These are phyloP conservation scores for Beverwykella pulmonaria DNA, from an alignment of 495 filamentous ascomycete genomes.

Conservation along the genomic window DNA sequence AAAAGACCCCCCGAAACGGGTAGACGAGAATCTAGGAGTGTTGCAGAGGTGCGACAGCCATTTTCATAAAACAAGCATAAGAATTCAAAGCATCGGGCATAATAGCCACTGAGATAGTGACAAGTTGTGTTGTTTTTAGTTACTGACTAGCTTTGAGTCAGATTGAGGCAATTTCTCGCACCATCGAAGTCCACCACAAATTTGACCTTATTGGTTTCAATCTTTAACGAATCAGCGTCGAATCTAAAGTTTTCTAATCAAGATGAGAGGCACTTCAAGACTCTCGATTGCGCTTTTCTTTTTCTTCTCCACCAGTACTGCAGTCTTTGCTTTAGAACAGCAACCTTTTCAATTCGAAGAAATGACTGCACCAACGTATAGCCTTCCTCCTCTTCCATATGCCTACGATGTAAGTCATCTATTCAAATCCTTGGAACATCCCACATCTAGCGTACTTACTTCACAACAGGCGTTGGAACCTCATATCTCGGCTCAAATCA, in stretches of 20 bases:
- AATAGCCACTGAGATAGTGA: no score
- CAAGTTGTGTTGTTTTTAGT: neutral
- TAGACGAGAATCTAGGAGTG: no score
- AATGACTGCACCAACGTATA: constrained; percentile 34
- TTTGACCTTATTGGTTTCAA: constrained; percentile 28
- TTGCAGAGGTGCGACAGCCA: no score
- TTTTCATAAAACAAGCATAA: no score
- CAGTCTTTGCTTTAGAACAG: constrained; percentile 16
- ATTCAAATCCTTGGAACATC: neutral
- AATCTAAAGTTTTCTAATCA: neutral
- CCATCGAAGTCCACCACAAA: neutral
- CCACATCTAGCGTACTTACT: neutral
- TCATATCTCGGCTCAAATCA: constrained; percentile 48
- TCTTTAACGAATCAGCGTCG: neutral
- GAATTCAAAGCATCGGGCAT: no score
- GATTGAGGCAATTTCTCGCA: constrained; percentile 27
- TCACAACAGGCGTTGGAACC: constrained; percentile 46
- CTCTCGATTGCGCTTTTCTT: constrained; percentile 10
- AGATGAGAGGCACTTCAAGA: constrained; percentile 12
- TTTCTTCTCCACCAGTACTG: neutral
- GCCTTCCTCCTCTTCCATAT: constrained; percentile 37
- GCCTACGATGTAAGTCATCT: constrained; percentile 36
- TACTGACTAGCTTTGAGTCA: neutral
- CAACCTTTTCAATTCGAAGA: constrained; percentile 31
- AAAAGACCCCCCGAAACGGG: no score